Base-by-base conservation (phyloP, 352 stramenopile species). In the Lagenidium sp. region DNA sequence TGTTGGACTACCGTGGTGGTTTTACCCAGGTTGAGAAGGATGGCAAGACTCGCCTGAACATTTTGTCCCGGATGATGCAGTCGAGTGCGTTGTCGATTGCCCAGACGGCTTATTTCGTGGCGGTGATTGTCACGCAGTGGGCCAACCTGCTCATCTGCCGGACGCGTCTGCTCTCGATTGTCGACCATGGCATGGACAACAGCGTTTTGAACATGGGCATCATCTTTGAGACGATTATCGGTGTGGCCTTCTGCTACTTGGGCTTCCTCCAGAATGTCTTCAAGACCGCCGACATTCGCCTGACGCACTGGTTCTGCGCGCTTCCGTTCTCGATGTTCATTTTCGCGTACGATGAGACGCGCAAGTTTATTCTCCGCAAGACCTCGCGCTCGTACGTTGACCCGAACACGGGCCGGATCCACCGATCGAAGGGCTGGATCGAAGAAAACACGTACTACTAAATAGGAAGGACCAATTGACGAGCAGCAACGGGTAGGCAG, bases 131-230 rank as follows among this genome's bases (percentile, higher is more conserved):
- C 24, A 72, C 75, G 25, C 85, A 96, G 57, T 93, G 80, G 65
- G 66, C 82, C 18, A 85, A 94, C 47, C 24, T 95, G 16, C 48
- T 95, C 11, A 77, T 94, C 36, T 94, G 75, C 58, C 92, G 91
- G 48, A 96, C 85, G 26, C 66, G 85, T 6, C 68, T 84, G 63
- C 63, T 95, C 23, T 92, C 73, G 30, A 73, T 96, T 47, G 53
- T 69, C 35, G 59, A 82, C 15, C 85, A 96, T 45, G 85, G 85
- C 46, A 92, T 96, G 77, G 44, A 66, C 28, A 96, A 95, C 65
- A 73, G 52, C 7, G 73, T 88, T 47, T 72, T 96, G 48, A 92
- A 94, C 60, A 93, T 94, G 60, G 80, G 80, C 11, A 64, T 96
- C 18, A 48, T 85, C 18, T 94, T 92, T 50, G 85, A 95, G 68